Conservation (phyloP, 108 stramenopile genomes). For the Heterococcus sp. region DNA sequence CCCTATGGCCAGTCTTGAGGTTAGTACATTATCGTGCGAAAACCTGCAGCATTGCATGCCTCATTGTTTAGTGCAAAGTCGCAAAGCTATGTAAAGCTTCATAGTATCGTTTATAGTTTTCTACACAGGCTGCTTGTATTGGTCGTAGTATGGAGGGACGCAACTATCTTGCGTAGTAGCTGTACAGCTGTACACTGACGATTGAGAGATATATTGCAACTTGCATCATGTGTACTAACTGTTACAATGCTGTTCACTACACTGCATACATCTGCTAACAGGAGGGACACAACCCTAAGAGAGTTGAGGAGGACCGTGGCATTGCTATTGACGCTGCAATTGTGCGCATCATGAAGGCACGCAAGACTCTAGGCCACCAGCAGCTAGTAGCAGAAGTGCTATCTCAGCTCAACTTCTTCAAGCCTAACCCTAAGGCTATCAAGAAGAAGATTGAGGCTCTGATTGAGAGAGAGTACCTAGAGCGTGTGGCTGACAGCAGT, state of each 20-base stretch:
- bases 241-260: background rate
- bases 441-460: slow-evolving; percentile 94
- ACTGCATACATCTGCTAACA: background rate
- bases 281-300: slow-evolving; percentile 86
- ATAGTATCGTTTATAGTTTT: too few relatives aligned
- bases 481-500: slow-evolving; percentile 79
- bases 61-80: too few relatives aligned
- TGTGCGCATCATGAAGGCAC: slow-evolving; percentile 99
- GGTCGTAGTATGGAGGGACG: too few relatives aligned
- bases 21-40: too few relatives aligned
- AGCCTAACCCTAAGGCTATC: slow-evolving; percentile 78
- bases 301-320: slow-evolving; percentile 88
- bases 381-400: slow-evolving; percentile 93
- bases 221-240: too few relatives aligned
- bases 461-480: slow-evolving; percentile 97
- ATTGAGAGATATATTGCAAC: too few relatives aligned
- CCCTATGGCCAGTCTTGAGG: slow-evolving; percentile 96
- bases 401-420: slow-evolving; percentile 92
- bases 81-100: too few relatives aligned
- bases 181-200: too few relatives aligned
- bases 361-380: slow-evolving; percentile 92
- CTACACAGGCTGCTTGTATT: too few relatives aligned
- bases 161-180: too few relatives aligned
- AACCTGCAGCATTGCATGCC: too few relatives aligned
- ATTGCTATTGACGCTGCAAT: slow-evolving; percentile 98